Conservation (phyloP, 1,284 basidiomycete genomes). For the Trametes hirsuta region DNA sequence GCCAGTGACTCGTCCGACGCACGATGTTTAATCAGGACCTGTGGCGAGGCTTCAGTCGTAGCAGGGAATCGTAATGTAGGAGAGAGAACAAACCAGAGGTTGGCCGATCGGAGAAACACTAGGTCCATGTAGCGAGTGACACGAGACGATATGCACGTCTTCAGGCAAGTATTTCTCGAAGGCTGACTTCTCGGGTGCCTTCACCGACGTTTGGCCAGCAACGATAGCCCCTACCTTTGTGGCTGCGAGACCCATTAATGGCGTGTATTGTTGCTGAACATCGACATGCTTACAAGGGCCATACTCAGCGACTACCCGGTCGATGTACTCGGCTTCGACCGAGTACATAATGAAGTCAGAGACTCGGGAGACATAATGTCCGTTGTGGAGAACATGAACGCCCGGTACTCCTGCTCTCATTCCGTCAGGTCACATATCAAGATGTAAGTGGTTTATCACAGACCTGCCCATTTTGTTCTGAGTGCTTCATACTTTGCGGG, state of each 20-base stretch:
- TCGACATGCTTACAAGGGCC: conserved; percentile 76
- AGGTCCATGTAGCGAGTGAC: conserved; percentile 95
- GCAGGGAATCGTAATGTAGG: not conserved
- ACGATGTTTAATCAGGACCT: conserved; percentile 92
- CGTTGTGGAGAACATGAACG: conserved; percentile 56
- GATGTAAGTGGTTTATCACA: conserved; percentile 12
- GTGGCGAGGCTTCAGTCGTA: not conserved
- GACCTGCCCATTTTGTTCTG: conserved; percentile 65
- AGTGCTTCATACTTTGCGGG: conserved; percentile 78
- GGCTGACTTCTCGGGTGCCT: conserved; percentile 89
- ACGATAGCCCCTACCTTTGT: conserved; percentile 94
- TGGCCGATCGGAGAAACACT: conserved; percentile 91
- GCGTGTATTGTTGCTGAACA: not conserved
- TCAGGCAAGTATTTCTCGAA: conserved; percentile 89
- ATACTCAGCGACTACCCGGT: conserved; percentile 82
- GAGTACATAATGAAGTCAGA: conserved; percentile 49
- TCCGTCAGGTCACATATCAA: conserved; percentile 1
- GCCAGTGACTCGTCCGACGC: conserved; percentile 74
- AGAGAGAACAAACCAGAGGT: conserved; percentile 68
- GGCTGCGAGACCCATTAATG: conserved; percentile 48
- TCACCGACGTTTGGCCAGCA: conserved; percentile 95
- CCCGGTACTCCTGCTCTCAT: conserved; percentile 48
- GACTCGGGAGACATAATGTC: conserved; percentile 35
- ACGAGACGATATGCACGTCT: conserved; percentile 90
- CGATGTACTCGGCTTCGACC: conserved; percentile 92